Percentiles rank a stretch among this genome's conserved stretches.
Evolutionary conservation across 2,329 filamentous ascomycete genomes (phyloP).

Genomic region (Beauveria caledonica): DNA sequence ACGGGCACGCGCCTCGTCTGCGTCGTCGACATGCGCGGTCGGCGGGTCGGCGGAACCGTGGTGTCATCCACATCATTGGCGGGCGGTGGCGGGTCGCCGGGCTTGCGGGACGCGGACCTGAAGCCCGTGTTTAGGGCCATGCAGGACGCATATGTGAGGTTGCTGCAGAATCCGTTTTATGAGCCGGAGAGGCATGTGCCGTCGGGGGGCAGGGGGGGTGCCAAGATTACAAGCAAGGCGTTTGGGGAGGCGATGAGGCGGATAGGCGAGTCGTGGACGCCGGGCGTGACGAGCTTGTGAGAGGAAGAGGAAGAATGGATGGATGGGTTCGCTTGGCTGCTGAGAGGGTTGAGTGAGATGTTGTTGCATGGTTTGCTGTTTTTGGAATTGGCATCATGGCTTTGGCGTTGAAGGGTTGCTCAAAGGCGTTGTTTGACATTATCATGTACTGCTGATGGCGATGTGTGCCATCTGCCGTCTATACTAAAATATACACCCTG

Average conservation of each 20-base stretch:
- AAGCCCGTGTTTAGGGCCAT: conserved; percentile 85
- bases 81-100: conserved; percentile 45
- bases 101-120: conserved; percentile 77
- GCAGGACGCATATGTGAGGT: conserved; percentile 81
- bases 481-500: neutral
- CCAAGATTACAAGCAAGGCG: conserved; percentile 70
- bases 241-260: conserved; percentile 77
- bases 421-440: neutral
- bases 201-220: conserved; percentile 41
- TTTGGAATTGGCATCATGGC: neutral
- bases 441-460: neutral
- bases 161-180: conserved; percentile 93
- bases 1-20: conserved; percentile 87
- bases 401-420: neutral
- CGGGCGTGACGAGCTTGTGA: conserved; percentile 58
- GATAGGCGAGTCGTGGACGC: conserved; percentile 79
- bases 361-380: neutral
- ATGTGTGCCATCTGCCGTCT: neutral
- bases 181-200: conserved; percentile 76
- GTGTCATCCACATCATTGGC: conserved; percentile 14
- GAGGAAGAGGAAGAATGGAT: conserved; percentile 17
- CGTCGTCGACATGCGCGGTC: conserved; percentile 82
- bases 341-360: neutral
- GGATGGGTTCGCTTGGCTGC: neutral
- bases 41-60: conserved; percentile 34